These are phyloP conservation scores for Cucurbita ficifolia DNA, from an alignment of 306 rosid species.

Conservation along the genomic window DNA sequence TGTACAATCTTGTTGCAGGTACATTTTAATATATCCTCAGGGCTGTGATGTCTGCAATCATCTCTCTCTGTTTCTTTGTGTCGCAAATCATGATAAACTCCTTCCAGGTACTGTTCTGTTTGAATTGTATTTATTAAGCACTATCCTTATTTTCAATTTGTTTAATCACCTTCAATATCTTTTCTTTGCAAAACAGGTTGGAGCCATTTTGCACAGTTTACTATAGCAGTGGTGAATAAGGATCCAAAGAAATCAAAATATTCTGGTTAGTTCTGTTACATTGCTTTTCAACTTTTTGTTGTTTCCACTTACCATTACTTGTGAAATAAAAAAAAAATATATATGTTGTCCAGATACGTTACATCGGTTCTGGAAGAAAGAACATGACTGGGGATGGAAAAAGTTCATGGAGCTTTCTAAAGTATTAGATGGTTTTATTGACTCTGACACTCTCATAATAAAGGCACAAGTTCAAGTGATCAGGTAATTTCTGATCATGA, in stretches of 20 bases:
- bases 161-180: slow-evolving; percentile 1
- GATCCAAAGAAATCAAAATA: slow-evolving; percentile 89
- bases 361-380: slow-evolving; percentile 99
- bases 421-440: slow-evolving; percentile 93
- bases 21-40: slow-evolving; percentile 91
- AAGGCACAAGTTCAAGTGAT: slow-evolving; percentile 99
- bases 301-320: slow-evolving; percentile 2
- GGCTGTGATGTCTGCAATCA: slow-evolving; percentile 98
- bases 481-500: slow-evolving; percentile 37
- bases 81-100: slow-evolving; percentile 96
- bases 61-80: slow-evolving; percentile 92
- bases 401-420: slow-evolving; percentile 96
- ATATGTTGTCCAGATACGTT: slow-evolving; percentile 56
- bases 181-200: slow-evolving; percentile 42
- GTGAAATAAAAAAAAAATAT: background rate
- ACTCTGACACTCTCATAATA: slow-evolving; percentile 78
- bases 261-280: slow-evolving; percentile 57
- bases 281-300: slow-evolving; percentile 9
- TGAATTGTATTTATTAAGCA: background rate
- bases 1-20: slow-evolving; percentile 45
- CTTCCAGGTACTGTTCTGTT: slow-evolving; percentile 63
- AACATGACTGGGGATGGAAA: slow-evolving; percentile 99
- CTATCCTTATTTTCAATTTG: slow-evolving; percentile 5
- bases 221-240: slow-evolving; percentile 92
- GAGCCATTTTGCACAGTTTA: slow-evolving; percentile 98